A percentile compares a stretch with the other conserved stretches of the same genome.
Conservation (phyloP, 495 filamentous ascomycete genomes). For the Chaetomium tenue region DNA sequence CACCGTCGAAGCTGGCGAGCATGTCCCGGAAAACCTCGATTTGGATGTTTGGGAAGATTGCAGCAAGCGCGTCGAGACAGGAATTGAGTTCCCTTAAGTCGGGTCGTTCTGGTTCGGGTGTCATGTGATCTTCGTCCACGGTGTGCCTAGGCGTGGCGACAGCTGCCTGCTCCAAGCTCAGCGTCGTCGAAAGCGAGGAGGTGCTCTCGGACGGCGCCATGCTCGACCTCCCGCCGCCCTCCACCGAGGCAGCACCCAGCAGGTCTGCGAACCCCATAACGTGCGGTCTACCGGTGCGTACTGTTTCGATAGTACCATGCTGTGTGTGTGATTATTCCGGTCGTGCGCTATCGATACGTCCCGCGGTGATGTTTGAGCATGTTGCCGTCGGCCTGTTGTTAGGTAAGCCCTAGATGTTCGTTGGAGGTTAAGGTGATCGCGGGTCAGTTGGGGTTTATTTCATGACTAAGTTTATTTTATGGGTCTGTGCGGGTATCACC, state of each 20-base stretch:
- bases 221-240: slow-evolving; percentile 23
- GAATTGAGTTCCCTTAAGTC: slow-evolving; percentile 72
- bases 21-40: slow-evolving; percentile 92
- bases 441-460: neutral
- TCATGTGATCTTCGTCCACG: slow-evolving; percentile 46
- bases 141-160: slow-evolving; percentile 40
- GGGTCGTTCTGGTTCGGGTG: slow-evolving; percentile 47
- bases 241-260: slow-evolving; percentile 27
- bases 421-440: slow-evolving; percentile 2
- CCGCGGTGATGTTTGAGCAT: neutral
- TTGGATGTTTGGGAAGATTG: slow-evolving; percentile 82
- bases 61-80: slow-evolving; percentile 65
- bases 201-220: slow-evolving; percentile 9
- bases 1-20: slow-evolving; percentile 73
- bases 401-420: neutral
- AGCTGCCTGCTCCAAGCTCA: slow-evolving; percentile 7
- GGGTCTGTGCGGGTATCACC: too few relatives aligned
- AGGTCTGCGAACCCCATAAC: slow-evolving; percentile 33
- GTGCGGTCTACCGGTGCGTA: slow-evolving; percentile 3
- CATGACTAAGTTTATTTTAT: too few relatives aligned
- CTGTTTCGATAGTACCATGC: slow-evolving; percentile 4
- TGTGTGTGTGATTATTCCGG: neutral
- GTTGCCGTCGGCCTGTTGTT: neutral
- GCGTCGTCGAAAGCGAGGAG: slow-evolving; percentile 1
- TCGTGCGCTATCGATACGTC: slow-evolving; percentile 10